phyloP scores from a whole-genome alignment of 2,329 filamentous ascomycete species.

The Cordyceps fumosorosea region DNA sequence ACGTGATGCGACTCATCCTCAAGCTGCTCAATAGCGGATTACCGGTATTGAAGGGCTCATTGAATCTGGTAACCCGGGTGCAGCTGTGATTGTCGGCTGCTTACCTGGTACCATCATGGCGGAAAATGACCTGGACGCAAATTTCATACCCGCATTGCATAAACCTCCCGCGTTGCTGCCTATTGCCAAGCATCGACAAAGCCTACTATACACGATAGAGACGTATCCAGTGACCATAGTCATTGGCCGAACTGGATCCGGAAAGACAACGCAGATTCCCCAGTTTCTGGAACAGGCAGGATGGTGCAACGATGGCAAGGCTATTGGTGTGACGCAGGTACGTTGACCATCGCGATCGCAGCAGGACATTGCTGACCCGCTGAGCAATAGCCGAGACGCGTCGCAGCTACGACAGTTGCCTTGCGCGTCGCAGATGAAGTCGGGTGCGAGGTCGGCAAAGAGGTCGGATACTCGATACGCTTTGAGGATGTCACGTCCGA shows the following conservation, averaged over 20 bases:
- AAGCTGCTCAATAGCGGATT: too few relatives aligned
- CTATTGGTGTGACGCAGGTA: constrained; percentile 87
- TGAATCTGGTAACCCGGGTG: neutral
- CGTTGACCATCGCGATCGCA: constrained; percentile 20
- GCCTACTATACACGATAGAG: constrained; percentile 79
- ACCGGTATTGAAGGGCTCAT: neutral
- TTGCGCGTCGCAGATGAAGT: constrained; percentile 84
- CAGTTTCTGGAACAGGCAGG: constrained; percentile 84
- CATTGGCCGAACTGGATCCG: constrained; percentile 88
- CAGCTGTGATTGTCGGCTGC: neutral
- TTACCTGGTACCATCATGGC: constrained; percentile 33
- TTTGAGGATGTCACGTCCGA: constrained; percentile 89
- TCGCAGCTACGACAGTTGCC: constrained; percentile 87
- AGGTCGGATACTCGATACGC: constrained; percentile 86
- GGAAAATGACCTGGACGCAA: constrained; percentile 49
- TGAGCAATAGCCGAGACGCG: constrained; percentile 63
- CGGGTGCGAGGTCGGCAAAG: constrained; percentile 77
- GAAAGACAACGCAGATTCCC: constrained; percentile 93
- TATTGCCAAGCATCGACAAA: constrained; percentile 75
- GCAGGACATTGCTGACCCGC: constrained; percentile 11
- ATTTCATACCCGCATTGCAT: constrained; percentile 74
- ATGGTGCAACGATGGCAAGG: constrained; percentile 78
- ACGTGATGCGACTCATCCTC: too few relatives aligned
- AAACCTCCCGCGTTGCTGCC: constrained; percentile 79
- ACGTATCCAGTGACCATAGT: constrained; percentile 79